Percentiles rank a stretch among this genome's conserved stretches.
phyloP scores from a whole-genome alignment of 2,329 filamentous ascomycete species.

The Clathrospora elynae region DNA sequence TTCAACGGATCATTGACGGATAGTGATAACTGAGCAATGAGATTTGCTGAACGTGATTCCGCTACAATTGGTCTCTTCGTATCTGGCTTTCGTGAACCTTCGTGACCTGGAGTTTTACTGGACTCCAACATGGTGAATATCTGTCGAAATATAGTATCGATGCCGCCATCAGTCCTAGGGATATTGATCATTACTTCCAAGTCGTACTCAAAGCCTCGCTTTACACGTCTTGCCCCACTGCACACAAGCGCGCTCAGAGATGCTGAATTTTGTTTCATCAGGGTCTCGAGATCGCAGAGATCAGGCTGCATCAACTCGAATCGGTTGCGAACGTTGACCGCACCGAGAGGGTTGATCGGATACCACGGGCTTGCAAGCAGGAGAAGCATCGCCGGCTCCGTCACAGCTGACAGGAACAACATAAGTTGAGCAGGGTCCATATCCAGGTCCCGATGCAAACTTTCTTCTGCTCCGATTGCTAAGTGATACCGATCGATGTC shows the following conservation, averaged over 20 bases:
- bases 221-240: slow-evolving; percentile 1
- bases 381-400: slow-evolving; percentile 13
- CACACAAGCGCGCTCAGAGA: slow-evolving; percentile 4
- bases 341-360: slow-evolving; percentile 12
- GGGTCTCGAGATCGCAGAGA: slow-evolving; percentile 2
- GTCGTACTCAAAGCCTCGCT: slow-evolving; percentile 10
- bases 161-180: background rate
- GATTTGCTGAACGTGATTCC: background rate
- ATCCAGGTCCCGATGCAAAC: too few relatives aligned
- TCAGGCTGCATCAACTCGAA: slow-evolving; percentile 10
- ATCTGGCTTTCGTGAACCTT: background rate
- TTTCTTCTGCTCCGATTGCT: slow-evolving; percentile 2
- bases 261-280: slow-evolving; percentile 1
- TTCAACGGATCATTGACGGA: slow-evolving; percentile 4
- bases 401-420: slow-evolving; percentile 11
- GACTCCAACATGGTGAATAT: slow-evolving; percentile 14
- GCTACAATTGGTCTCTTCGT: background rate
- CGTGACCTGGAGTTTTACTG: background rate
- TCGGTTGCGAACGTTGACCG: slow-evolving; percentile 13
- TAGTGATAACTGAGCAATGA: background rate
- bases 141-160: slow-evolving; percentile 9
- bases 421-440: slow-evolving; percentile 3
- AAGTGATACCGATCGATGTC: slow-evolving; percentile 3
- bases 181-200: slow-evolving; percentile 5
- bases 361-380: slow-evolving; percentile 9